A percentile compares a stretch with the other conserved stretches of the same genome.
These are phyloP conservation scores for Pichia sp. DNA, from an alignment of 1,139 yeast genomes.

Conservation along the genomic window DNA sequence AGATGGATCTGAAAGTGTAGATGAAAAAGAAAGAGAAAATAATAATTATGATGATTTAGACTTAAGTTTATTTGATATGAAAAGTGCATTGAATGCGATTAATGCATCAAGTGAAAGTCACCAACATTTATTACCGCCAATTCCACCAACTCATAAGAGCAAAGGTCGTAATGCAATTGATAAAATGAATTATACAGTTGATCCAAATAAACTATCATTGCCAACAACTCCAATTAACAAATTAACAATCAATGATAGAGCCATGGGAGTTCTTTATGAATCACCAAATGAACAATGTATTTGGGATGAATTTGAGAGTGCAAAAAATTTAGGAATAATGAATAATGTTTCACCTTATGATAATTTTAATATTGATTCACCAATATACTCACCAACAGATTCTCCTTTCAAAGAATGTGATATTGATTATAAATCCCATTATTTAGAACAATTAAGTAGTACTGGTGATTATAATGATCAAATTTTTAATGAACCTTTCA, in stretches of 20 bases:
- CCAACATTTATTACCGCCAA: constrained; percentile 3
- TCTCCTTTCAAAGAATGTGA: constrained; percentile 1
- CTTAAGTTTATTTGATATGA: constrained; percentile 15
- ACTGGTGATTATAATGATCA: constrained; percentile 1
- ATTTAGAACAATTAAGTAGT: neutral
- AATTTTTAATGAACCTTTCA: neutral
- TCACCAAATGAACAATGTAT: constrained; percentile 15
- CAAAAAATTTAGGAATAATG: constrained; percentile 2
- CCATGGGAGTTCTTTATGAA: constrained; percentile 18
- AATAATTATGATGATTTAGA: constrained; percentile 7
- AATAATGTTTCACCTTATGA: neutral
- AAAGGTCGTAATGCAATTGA: constrained; percentile 9
- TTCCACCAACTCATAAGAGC: constrained; percentile 10
- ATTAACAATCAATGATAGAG: constrained; percentile 12
- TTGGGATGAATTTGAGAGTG: constrained; percentile 15
- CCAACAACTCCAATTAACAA: constrained; percentile 7
- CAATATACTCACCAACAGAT: constrained; percentile 1
- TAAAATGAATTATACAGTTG: constrained; percentile 10
- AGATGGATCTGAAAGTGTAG: too few species aligned
- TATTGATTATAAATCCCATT: neutral
- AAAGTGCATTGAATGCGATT: constrained; percentile 13
- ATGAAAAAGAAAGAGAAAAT: neutral
- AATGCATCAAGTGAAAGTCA: constrained; percentile 1
- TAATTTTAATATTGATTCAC: neutral
- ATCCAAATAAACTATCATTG: constrained; percentile 1